phyloP scores from a whole-genome alignment of 768 basidiomycete genomes.

The Suillus paluster region DNA sequence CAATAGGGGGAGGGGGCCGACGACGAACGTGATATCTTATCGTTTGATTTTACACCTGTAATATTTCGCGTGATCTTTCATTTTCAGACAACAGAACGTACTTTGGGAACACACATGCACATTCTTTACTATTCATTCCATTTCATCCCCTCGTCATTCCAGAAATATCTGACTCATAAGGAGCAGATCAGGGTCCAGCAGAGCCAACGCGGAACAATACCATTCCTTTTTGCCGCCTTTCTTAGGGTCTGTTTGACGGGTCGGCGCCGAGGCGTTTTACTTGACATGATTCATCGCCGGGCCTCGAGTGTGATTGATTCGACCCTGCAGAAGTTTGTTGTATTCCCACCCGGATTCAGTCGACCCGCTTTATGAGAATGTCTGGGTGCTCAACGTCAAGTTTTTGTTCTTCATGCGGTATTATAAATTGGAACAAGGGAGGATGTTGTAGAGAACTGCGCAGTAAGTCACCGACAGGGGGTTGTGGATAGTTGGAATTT shows the following conservation, averaged over 20 bases:
- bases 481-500: background rate
- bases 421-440: background rate
- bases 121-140: conserved; percentile 29
- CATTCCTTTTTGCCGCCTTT: conserved; percentile 8
- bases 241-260: background rate
- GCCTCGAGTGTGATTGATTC: conserved; percentile 10
- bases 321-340: conserved; percentile 3
- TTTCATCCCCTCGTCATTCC: conserved; percentile 15
- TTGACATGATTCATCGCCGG: background rate
- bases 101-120: conserved; percentile 28
- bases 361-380: conserved; percentile 19
- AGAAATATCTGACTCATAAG: conserved; percentile 7
- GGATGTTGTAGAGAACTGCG: conserved; percentile 13
- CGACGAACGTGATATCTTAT: conserved; percentile 20
- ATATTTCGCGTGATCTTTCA: conserved; percentile 20
- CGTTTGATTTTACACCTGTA: conserved; percentile 23
- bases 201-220: conserved; percentile 6
- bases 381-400: conserved; percentile 11
- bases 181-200: background rate
- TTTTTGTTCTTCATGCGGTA: background rate
- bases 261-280: conserved; percentile 12
- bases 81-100: conserved; percentile 19
- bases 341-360: conserved; percentile 19
- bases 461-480: background rate
- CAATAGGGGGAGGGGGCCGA: conserved; percentile 17